phyloP scores from a whole-genome alignment of 345 rosid genomes.

The Citrus hindsii region DNA sequence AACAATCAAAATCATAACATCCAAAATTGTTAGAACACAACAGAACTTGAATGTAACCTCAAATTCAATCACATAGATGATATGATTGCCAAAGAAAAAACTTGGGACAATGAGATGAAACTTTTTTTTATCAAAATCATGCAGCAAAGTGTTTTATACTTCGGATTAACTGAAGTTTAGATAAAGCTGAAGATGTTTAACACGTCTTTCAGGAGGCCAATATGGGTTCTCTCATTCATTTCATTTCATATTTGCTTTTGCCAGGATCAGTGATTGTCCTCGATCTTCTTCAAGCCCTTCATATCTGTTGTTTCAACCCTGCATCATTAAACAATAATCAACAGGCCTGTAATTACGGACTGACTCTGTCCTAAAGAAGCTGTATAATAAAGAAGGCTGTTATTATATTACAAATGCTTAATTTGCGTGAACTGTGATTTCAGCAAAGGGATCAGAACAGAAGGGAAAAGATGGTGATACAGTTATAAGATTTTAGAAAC shows the following conservation, averaged over 20 bases:
- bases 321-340: conserved; percentile 10
- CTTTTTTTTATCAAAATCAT: background rate
- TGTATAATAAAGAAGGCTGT: too few relatives aligned
- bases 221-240: background rate
- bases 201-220: background rate
- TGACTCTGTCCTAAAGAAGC: background rate
- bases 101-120: background rate
- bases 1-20: background rate
- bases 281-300: conserved; percentile 80
- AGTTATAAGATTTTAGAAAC: conserved; percentile 24
- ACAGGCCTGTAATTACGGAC: background rate
- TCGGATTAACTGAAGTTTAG: background rate
- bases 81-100: background rate
- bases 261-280: conserved; percentile 45
- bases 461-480: background rate
- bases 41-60: background rate
- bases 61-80: background rate
- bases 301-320: conserved; percentile 87
- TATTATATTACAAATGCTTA: background rate
- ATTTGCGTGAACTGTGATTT: background rate
- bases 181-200: background rate
- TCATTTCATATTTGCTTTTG: background rate
- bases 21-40: background rate
- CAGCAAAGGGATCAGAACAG: background rate
- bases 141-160: background rate